A percentile compares a stretch with the other conserved stretches of the same genome.
These are phyloP conservation scores for Rhodotorula kratochvilovae DNA, from an alignment of 768 basidiomycete genomes.

Conservation along the genomic window DNA sequence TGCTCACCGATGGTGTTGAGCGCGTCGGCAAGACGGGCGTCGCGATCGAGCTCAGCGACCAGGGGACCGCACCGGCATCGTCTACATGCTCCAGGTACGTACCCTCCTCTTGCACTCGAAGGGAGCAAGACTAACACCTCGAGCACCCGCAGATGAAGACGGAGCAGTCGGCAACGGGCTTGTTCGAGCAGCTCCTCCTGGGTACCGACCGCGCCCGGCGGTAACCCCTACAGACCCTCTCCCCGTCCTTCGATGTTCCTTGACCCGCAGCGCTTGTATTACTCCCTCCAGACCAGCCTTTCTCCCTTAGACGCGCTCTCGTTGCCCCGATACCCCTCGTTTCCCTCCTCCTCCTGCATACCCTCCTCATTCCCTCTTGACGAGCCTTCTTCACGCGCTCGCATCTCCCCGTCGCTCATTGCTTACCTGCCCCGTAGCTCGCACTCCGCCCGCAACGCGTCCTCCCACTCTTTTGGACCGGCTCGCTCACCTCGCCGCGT, in stretches of 20 bases:
- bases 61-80: constrained; percentile 83
- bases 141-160: constrained; percentile 54
- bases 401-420: no score
- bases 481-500: no score
- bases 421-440: no score
- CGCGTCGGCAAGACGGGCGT: constrained; percentile 98
- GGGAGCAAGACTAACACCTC: not conserved
- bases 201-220: constrained; percentile 55
- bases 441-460: no score
- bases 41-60: constrained; percentile 88
- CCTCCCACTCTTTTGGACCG: no score
- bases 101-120: not conserved
- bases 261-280: not conserved
- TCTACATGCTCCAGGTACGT: constrained; percentile 89
- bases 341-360: no score
- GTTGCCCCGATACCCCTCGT: not conserved
- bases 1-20: constrained; percentile 92
- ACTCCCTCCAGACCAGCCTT: not conserved
- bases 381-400: no score
- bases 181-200: constrained; percentile 79
- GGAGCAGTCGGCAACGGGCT: constrained; percentile 73
- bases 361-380: no score
- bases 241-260: not conserved
- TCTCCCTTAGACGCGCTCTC: not conserved
- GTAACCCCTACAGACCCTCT: not conserved